Conservation (phyloP, 345 rosid species). For the Tarenaya hassleriana region DNA sequence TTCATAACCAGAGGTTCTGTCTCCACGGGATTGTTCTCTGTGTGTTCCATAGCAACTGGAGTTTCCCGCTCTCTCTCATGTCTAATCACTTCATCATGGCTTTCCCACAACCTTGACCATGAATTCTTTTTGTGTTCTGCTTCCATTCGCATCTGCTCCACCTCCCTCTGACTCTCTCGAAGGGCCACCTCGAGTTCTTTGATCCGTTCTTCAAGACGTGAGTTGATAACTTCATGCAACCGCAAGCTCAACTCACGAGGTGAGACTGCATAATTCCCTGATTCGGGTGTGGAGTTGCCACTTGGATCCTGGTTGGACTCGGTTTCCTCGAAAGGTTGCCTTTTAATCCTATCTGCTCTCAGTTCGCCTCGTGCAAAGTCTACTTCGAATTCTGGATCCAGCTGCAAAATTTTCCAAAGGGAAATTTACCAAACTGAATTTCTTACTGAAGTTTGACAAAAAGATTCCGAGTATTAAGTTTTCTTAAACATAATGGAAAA, state of each 20-base stretch:
- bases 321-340: slow-evolving; percentile 26
- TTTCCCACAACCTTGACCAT: slow-evolving; percentile 31
- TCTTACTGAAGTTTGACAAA: background rate
- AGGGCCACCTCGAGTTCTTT: slow-evolving; percentile 63
- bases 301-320: slow-evolving; percentile 50
- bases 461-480: background rate
- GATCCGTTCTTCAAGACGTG: slow-evolving; percentile 27
- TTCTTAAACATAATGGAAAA: slow-evolving; percentile 38
- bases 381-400: slow-evolving; percentile 49
- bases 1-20: slow-evolving; percentile 58
- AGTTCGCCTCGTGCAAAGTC: slow-evolving; percentile 64
- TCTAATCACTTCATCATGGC: slow-evolving; percentile 28
- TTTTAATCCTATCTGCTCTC: slow-evolving; percentile 27
- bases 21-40: slow-evolving; percentile 22
- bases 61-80: slow-evolving; percentile 21
- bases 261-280: slow-evolving; percentile 61
- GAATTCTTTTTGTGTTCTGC: slow-evolving; percentile 32
- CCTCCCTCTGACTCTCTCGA: slow-evolving; percentile 59
- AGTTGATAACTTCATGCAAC: slow-evolving; percentile 58
- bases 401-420: slow-evolving; percentile 31
- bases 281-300: slow-evolving; percentile 38
- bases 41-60: slow-evolving; percentile 29
- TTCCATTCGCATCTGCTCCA: slow-evolving; percentile 40
- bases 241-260: slow-evolving; percentile 73
- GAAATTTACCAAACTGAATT: background rate